Evolutionary conservation across 1,284 basidiomycete species (phyloP).

Genomic region (Vanrija sp.): DNA sequence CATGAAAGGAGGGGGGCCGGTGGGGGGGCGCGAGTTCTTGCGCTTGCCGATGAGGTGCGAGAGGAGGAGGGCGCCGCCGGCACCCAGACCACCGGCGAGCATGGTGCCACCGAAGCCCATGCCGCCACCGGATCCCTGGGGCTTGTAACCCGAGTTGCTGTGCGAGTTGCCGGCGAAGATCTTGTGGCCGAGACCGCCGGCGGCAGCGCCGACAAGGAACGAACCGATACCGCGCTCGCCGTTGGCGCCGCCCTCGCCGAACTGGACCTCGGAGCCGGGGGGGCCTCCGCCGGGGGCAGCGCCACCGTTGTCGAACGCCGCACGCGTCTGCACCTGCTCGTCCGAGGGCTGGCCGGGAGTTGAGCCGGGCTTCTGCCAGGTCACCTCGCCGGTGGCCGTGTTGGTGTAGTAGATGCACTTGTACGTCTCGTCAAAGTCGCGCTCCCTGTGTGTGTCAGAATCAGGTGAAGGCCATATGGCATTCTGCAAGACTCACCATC

Average conservation of each 20-base stretch:
- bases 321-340: conserved; percentile 10
- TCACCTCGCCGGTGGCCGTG: conserved; percentile 11
- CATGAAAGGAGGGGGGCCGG: too few species aligned
- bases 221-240: conserved; percentile 16
- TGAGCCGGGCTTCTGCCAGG: background rate
- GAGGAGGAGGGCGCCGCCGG: conserved; percentile 5
- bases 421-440: conserved; percentile 32
- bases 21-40: too few species aligned
- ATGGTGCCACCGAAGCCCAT: conserved; percentile 6
- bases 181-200: conserved; percentile 13
- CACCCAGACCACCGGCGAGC: conserved; percentile 4
- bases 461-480: background rate
- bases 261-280: background rate
- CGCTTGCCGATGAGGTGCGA: conserved; percentile 2
- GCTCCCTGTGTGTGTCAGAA: conserved; percentile 22
- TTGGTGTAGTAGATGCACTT: conserved; percentile 38
- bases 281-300: background rate
- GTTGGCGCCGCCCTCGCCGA: background rate
- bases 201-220: conserved; percentile 2
- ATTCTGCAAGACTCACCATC: conserved; percentile 5
- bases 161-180: background rate
- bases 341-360: background rate
- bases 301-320: background rate
- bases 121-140: conserved; percentile 1
- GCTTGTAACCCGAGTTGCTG: conserved; percentile 2